Evolutionary conservation across 495 filamentous ascomycete species (phyloP).

Genomic region (Apodospora peruviana): DNA sequence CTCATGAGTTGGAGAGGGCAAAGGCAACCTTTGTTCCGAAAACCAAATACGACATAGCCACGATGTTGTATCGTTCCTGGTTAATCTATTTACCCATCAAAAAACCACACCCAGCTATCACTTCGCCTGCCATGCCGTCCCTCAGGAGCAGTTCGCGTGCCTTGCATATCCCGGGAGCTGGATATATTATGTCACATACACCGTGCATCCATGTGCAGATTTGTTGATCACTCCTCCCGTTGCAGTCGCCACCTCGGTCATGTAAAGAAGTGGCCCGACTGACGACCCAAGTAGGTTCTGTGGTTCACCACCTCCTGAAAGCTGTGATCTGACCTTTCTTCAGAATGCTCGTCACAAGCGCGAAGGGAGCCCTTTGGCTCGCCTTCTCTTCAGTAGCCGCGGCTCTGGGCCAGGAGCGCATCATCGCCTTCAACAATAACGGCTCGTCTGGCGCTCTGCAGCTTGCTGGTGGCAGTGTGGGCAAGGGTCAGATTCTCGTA

Average conservation of each 20-base stretch:
- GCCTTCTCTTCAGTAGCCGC: conserved; percentile 24
- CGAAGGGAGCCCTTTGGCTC: conserved; percentile 20
- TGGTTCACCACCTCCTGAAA: neutral
- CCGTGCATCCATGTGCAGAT: neutral
- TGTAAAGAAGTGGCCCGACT: neutral
- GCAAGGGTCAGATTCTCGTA: conserved; percentile 45
- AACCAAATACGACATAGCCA: conserved; percentile 11
- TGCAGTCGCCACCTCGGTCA: neutral
- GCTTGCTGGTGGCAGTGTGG: conserved; percentile 39
- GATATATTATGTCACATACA: conserved; percentile 16
- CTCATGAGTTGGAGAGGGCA: conserved; percentile 7
- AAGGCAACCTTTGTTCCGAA: conserved; percentile 12
- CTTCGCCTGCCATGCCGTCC: conserved; percentile 6
- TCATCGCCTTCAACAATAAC: conserved; percentile 46
- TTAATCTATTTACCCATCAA: conserved; percentile 27
- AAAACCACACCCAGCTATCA: neutral
- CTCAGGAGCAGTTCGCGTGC: conserved; percentile 8
- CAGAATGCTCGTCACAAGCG: conserved; percentile 18
- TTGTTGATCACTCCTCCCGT: neutral
- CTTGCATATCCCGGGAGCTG: conserved; percentile 22
- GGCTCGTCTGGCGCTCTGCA: conserved; percentile 33
- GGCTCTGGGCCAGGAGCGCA: conserved; percentile 52
- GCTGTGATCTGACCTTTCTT: neutral
- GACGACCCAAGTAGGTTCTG: neutral
- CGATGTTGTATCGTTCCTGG: conserved; percentile 9